phyloP scores from a whole-genome alignment of 208 protist species.

The Willaertia magna region DNA sequence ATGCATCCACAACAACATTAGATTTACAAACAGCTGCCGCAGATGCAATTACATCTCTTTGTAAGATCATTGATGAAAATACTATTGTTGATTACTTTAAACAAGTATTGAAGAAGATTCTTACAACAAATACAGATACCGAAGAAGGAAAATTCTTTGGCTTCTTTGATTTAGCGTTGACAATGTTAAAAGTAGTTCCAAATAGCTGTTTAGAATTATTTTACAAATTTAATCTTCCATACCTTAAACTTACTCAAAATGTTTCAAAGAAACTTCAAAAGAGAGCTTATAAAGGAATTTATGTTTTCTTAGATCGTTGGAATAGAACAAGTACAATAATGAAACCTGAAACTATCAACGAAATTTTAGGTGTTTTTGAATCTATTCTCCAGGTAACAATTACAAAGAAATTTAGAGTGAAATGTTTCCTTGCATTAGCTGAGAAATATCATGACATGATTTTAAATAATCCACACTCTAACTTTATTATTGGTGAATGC shows the following conservation, averaged over 20 bases:
- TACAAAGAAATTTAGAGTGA: neutral
- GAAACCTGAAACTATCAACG: neutral
- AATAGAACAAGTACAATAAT: neutral
- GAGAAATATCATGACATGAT: neutral
- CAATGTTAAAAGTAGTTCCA: neutral
- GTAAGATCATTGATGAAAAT: neutral
- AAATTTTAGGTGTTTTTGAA: neutral
- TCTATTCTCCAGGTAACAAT: neutral
- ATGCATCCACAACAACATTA: neutral
- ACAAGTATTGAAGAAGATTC: neutral
- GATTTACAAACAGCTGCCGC: neutral
- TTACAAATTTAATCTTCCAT: neutral
- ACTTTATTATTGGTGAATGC: neutral
- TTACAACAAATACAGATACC: neutral
- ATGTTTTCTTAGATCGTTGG: neutral
- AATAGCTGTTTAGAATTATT: neutral
- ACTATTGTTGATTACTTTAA: constrained; percentile 5
- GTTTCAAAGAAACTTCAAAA: neutral
- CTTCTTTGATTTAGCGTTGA: neutral
- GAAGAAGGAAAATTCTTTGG: neutral
- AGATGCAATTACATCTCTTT: neutral
- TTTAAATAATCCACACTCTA: neutral
- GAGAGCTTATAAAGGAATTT: neutral
- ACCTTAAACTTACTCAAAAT: neutral
- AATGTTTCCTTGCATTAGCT: neutral